Conservation (phyloP, 176 grass and related monocot species). For the Musa acuminata region DNA sequence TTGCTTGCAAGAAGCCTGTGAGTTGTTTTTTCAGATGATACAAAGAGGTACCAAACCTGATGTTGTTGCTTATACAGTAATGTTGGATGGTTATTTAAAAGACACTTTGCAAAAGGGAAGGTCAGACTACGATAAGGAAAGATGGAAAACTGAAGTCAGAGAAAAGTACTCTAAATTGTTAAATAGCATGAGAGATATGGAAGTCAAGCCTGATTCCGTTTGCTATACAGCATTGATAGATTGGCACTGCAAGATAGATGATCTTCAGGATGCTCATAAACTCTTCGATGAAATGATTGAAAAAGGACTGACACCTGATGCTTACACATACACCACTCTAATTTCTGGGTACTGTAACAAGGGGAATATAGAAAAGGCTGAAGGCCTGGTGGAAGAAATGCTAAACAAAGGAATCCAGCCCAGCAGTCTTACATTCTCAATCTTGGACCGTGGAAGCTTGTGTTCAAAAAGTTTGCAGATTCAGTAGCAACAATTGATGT, state of each 20-base stretch:
- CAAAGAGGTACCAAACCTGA: constrained; percentile 52
- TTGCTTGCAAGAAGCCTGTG: constrained; percentile 34
- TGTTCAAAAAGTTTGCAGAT: neutral
- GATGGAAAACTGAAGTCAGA: constrained; percentile 28
- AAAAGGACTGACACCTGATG: constrained; percentile 52
- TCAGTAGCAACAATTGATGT: neutral
- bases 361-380: constrained; percentile 47
- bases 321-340: constrained; percentile 44
- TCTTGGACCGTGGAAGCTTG: constrained; percentile 26
- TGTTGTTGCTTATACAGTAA: constrained; percentile 35
- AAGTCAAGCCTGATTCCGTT: constrained; percentile 46
- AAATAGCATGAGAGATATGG: constrained; percentile 32
- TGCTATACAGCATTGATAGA: constrained; percentile 85
- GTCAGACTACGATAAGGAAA: constrained; percentile 33
- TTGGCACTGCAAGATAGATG: constrained; percentile 53
- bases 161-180: constrained; percentile 25
- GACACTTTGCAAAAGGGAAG: constrained; percentile 12
- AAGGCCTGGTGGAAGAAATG: constrained; percentile 61
- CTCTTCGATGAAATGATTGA: constrained; percentile 61
- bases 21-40: constrained; percentile 51
- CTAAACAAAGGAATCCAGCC: constrained; percentile 37
- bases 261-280: constrained; percentile 41
- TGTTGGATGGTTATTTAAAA: constrained; percentile 37
- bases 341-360: constrained; percentile 62
- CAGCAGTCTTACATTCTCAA: constrained; percentile 33